Evolutionary conservation across 2,329 filamentous ascomycete genomes (phyloP), one percentile per base, ranked within the genome.

Genomic region (Nemania sp.): DNA sequence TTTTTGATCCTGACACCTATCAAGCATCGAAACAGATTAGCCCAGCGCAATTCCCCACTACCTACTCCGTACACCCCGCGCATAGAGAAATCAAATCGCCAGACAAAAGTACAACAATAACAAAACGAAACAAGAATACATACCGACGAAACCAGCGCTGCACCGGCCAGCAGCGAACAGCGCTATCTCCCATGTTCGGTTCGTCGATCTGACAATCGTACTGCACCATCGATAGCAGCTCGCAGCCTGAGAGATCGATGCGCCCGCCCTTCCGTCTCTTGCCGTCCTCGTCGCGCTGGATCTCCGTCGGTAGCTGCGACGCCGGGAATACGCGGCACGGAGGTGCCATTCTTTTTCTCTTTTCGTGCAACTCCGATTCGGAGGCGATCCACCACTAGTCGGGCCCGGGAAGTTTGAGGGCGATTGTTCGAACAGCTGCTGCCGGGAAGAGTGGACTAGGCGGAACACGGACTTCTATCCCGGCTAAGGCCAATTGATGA

Each of bases 91-190:
- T 9, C 0, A 24, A 43, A 46, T 22, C n/a, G 30, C n/a, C 11
- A 26, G 11, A 46, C 14, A n/a, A 6, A 4, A n/a, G n/a, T n/a
- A 26, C n/a, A 39, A 20, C 3, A 24, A 36, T 14, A 26, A 15
- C 14, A 49, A 46, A 24, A 6, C 6, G 14, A 24, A 26, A 37
- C n/a, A n/a, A n/a, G n/a, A n/a, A n/a, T n/a, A 50, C 81, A 71
- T 65, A 86, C 84, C 75, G 77, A 56, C 84, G 76, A 66, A 86
- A 87, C 66, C 82, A 74, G 53, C 83, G 77, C 66, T 80, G 76
- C 34, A 86, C 75, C 8, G 81, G 78, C 71, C 74, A 80, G 67
- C 84, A 87, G 53, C 71, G 70, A 39, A 84, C 78, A 0, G 74
- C 68, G 50, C 79, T 79, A 53, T 80, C 68, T 45, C 63, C 67